Evolutionary conservation across 148 eudicot genomes (phyloP).

Genomic region (Rhododendron simsii): DNA sequence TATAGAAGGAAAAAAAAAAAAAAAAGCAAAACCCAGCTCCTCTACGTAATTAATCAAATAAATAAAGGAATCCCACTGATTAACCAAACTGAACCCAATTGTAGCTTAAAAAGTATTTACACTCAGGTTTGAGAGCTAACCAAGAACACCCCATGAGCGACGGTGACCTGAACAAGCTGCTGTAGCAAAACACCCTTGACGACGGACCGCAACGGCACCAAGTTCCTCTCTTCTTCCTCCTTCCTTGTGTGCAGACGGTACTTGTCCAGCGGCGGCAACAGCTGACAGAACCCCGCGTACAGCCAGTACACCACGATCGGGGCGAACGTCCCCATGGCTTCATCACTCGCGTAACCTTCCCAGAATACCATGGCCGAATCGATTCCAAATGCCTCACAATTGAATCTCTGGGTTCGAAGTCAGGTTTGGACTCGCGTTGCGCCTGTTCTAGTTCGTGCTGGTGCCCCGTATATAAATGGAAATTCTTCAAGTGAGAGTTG

Average conservation of each 20-base stretch:
- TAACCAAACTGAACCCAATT: background rate
- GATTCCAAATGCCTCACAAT: background rate
- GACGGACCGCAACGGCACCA: conserved; percentile 30
- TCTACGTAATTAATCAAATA: background rate
- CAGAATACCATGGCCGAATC: conserved; percentile 39
- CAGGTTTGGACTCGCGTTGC: background rate
- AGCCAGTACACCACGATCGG: conserved; percentile 55
- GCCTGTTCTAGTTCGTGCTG: background rate
- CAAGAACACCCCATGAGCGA: conserved; percentile 39
- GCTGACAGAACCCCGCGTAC: conserved; percentile 49
- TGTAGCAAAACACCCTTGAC: conserved; percentile 48
- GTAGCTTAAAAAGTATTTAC: background rate
- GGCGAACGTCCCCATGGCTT: conserved; percentile 46
- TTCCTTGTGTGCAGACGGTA: conserved; percentile 46
- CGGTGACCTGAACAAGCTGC: conserved; percentile 42
- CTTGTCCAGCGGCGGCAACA: conserved; percentile 36
- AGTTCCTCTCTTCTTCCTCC: conserved; percentile 43
- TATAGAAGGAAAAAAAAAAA: too few species aligned
- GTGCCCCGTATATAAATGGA: background rate
- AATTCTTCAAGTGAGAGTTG: background rate
- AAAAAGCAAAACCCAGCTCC: background rate
- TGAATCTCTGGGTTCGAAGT: background rate
- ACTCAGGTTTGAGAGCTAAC: conserved; percentile 9
- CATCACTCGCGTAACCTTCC: conserved; percentile 53
- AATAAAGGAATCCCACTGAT: background rate